Conservation (phyloP, 176 grass and related monocot species). For the Lolium rigidum region DNA sequence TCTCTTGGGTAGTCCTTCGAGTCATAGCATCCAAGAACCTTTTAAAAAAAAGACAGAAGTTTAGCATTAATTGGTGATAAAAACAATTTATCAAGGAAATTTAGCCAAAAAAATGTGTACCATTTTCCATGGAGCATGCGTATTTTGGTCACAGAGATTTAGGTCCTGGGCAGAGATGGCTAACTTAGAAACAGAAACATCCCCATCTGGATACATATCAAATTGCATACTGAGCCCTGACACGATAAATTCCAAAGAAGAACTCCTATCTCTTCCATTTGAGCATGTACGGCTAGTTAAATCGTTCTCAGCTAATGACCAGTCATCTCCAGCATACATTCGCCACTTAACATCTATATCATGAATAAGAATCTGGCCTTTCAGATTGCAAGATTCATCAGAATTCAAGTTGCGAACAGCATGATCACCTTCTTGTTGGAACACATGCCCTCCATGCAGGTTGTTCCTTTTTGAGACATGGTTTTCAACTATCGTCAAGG, state of each 20-base stretch:
- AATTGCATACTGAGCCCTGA: conserved; percentile 73
- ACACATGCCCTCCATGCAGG: conserved; percentile 29
- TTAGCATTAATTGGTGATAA: conserved; percentile 25
- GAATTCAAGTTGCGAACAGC: conserved; percentile 45
- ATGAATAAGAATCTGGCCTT: conserved; percentile 76
- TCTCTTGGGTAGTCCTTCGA: conserved; percentile 92
- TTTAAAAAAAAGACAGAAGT: conserved; percentile 38
- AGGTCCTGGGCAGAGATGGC: conserved; percentile 64
- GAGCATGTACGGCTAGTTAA: conserved; percentile 21
- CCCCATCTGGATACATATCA: conserved; percentile 90
- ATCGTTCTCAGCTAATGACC: conserved; percentile 61
- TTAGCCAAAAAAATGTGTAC: conserved; percentile 48
- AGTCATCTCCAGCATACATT: conserved; percentile 83
- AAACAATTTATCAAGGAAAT: conserved; percentile 32
- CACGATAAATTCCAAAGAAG: conserved; percentile 73
- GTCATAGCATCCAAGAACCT: conserved; percentile 90
- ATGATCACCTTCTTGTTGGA: conserved; percentile 50
- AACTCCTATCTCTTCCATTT: conserved; percentile 69
- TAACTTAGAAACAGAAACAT: conserved; percentile 80
- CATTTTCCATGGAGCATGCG: conserved; percentile 91
- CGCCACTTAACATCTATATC: conserved; percentile 84
- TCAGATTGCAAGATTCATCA: conserved; percentile 61
- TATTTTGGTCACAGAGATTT: conserved; percentile 82
- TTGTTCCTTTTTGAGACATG: conserved; percentile 74
- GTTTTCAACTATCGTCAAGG: conserved; percentile 82